Percentiles rank a stretch among this genome's conserved stretches.
Conservation (phyloP, 352 stramenopile genomes). For the Blastocystis sp. region DNA sequence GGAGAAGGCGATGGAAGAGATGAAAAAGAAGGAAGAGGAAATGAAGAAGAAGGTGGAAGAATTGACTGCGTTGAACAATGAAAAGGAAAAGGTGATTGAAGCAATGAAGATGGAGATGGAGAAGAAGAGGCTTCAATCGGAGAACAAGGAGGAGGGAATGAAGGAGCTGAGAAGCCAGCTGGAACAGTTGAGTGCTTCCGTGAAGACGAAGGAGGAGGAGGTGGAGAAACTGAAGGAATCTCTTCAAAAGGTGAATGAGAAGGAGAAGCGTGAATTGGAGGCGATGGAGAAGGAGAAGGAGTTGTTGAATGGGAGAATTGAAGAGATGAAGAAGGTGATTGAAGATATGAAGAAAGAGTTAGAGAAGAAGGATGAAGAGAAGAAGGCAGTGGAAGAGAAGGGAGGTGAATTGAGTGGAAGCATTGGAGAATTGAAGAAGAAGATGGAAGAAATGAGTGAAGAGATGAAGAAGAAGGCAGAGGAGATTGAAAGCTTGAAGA, state of each 20-base stretch:
- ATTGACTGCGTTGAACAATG: too few relatives aligned
- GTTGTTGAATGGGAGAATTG: neutral
- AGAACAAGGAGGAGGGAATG: neutral
- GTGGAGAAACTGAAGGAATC: neutral
- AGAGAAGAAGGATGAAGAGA: neutral
- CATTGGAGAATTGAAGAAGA: neutral
- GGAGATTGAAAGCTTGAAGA: neutral
- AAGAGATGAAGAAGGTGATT: neutral
- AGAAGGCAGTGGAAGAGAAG: neutral
- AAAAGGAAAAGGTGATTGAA: neutral
- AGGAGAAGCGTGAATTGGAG: neutral
- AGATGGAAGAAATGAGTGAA: neutral
- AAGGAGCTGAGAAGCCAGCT: neutral
- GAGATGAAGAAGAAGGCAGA: neutral
- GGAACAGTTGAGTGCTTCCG: neutral
- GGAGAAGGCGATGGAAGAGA: neutral
- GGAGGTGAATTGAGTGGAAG: neutral
- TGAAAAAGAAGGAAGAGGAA: neutral
- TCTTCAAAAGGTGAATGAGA: neutral
- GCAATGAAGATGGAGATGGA: neutral
- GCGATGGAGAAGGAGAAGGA: neutral
- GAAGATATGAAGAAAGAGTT: neutral
- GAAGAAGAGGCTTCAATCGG: neutral
- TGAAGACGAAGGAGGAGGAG: neutral
- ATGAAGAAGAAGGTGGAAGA: neutral